Evolutionary conservation across 768 basidiomycete genomes (phyloP).

Genomic region (Postia placenta): DNA sequence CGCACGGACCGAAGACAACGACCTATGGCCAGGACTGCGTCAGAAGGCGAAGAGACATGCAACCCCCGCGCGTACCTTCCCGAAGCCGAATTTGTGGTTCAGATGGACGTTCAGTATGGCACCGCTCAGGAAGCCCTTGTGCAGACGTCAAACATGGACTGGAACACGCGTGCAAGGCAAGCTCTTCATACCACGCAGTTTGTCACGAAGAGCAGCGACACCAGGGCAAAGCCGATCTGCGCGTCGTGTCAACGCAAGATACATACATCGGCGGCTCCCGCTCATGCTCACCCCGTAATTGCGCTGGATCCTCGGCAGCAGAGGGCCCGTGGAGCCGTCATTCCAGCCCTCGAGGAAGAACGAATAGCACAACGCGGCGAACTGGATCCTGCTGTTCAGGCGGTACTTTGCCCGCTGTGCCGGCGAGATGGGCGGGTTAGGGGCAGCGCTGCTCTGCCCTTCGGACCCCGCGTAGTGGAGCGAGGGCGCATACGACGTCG

Average conservation of each 20-base stretch:
- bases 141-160: background rate
- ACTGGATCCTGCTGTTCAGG: constrained; percentile 33
- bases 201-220: constrained; percentile 57
- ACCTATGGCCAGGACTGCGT: no score
- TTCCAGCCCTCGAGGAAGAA: constrained; percentile 71
- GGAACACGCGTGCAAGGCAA: background rate
- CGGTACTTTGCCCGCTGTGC: constrained; percentile 12
- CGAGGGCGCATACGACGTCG: constrained; percentile 15
- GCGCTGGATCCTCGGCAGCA: constrained; percentile 65
- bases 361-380: constrained; percentile 47
- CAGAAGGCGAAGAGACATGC: no score
- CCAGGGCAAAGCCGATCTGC: constrained; percentile 44
- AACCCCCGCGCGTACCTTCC: constrained; percentile 41
- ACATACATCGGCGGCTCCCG: no score
- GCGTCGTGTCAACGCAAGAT: background rate
- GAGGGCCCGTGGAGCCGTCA: constrained; percentile 67
- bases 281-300: constrained; percentile 37
- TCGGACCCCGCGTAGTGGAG: background rate
- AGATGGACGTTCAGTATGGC: constrained; percentile 43
- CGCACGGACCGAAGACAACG: background rate
- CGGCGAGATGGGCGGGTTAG: constrained; percentile 12
- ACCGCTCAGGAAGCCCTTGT: constrained; percentile 43
- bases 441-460: constrained; percentile 4
- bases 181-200: constrained; percentile 31
- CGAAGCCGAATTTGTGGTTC: constrained; percentile 41